Conservation (phyloP, 164 flowering plant species). For the Magnolia kwangsiensis region DNA sequence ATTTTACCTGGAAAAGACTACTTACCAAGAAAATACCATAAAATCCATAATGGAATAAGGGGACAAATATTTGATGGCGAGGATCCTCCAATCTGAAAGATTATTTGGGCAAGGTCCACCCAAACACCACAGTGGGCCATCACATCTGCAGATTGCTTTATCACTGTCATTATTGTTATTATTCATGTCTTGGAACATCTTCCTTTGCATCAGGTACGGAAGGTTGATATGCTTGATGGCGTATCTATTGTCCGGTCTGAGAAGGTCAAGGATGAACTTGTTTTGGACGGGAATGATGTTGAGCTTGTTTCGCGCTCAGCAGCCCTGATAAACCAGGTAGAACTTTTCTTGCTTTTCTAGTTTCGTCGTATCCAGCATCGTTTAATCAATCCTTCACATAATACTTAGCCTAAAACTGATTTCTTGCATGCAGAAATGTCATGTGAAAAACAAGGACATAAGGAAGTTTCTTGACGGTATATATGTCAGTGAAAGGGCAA, state of each 20-base stretch:
- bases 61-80: no score
- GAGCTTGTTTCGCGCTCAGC: constrained; percentile 63
- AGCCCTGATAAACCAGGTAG: constrained; percentile 65
- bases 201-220: constrained; percentile 29
- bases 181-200: no score
- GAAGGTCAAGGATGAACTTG: constrained; percentile 70
- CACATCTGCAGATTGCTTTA: no score
- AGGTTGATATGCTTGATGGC: constrained; percentile 70
- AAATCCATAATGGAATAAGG: no score
- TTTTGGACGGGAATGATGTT: constrained; percentile 62
- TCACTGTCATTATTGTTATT: no score
- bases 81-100: no score
- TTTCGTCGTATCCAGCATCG: neutral
- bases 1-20: no score
- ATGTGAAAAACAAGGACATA: constrained; percentile 44
- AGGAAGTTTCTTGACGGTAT: constrained; percentile 63
- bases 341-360: neutral
- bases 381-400: no score
- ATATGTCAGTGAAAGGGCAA: constrained; percentile 61
- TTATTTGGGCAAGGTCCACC: no score
- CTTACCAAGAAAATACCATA: no score
- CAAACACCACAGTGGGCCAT: no score
- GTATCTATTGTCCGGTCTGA: constrained; percentile 55
- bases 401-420: no score
- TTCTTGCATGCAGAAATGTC: constrained; percentile 47